These are phyloP conservation scores for Talaromyces pinophilus DNA, from an alignment of 2,329 filamentous ascomycete genomes.

Conservation along the genomic window DNA sequence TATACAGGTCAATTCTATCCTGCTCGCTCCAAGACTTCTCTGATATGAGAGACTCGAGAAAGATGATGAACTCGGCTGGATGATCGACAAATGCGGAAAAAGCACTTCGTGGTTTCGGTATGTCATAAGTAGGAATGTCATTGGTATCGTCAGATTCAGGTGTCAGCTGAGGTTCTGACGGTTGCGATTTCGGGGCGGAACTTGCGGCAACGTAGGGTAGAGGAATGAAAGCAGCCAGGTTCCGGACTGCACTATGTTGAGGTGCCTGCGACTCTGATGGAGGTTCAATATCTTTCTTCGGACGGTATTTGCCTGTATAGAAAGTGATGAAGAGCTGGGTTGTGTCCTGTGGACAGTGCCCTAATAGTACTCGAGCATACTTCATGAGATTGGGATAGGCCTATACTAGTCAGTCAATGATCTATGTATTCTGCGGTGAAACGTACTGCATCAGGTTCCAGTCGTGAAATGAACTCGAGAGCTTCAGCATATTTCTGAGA, in stretches of 20 bases:
- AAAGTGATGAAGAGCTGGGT: conserved; percentile 92
- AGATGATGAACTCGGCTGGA: conserved; percentile 84
- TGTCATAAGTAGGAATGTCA: conserved; percentile 64
- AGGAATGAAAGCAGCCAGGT: conserved; percentile 78
- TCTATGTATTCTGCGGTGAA: background rate
- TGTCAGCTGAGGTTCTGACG: conserved; percentile 32
- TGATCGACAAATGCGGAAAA: conserved; percentile 98
- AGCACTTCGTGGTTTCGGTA: conserved; percentile 80
- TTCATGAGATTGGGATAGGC: conserved; percentile 91
- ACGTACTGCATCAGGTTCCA: conserved; percentile 74
- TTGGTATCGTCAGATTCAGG: conserved; percentile 35
- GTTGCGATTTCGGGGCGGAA: conserved; percentile 44
- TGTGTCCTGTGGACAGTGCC: conserved; percentile 78
- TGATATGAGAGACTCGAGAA: conserved; percentile 82
- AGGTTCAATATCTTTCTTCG: conserved; percentile 63
- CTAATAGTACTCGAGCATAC: conserved; percentile 86
- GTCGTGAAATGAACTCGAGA: conserved; percentile 83
- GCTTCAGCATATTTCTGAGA: conserved; percentile 88
- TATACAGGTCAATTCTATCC: conserved; percentile 84
- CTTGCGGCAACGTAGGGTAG: conserved; percentile 78
- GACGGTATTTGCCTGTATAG: conserved; percentile 81
- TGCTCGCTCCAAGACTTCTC: conserved; percentile 69
- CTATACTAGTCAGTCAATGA: conserved; percentile 42
- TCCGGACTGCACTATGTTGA: conserved; percentile 76
- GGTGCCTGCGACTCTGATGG: conserved; percentile 49